Base-by-base conservation (phyloP, 192 early-diverging fungal species). In the Polychytrium aggregatum region DNA sequence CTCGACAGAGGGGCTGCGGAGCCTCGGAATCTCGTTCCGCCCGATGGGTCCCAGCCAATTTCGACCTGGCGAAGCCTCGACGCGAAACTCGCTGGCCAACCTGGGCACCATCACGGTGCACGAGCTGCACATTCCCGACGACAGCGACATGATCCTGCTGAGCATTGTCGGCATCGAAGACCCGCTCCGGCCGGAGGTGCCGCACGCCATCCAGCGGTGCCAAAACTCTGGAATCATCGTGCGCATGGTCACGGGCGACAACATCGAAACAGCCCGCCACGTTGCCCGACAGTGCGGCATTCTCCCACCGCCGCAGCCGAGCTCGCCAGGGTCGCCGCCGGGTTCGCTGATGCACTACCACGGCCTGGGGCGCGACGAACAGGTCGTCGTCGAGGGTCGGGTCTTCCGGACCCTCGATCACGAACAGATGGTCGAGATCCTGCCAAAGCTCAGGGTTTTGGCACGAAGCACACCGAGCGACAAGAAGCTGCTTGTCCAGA, bases 381-480 rank as follows among this genome's bases (percentile, higher is more conserved):
- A n/a, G n/a, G 56, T 91, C 34, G 82, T 89, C 36, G 90, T 99
- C 72, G 92, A 96, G 59, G 97, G 97, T 2, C 90, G 89, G 37
- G 79, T 74, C 43, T 99, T 99, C 81, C 79, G 94, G 31, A 72
- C 76, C 29, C 70, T 99, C 18, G 65, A 84, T 5, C 58, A 71
- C 11, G 78, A 81, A n/a, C 77, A 93, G 68, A 90, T 92, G 89
- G 84, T 94, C 46, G 70, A 70, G 45, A 79, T 97, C 17, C 58
- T 97, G 27, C 97, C 97, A 5, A 72, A 84, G 6, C 76, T 99
- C 21, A 86, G 90, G 67, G 88, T 95, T 0, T 67, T 95, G 49
- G 89, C 91, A 6, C 81, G 91, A 2, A 86, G 82, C 41, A 86
- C 86, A 37, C 91, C 91, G 30, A 68, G 75, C 46, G 90, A 92